phyloP scores from a whole-genome alignment of 345 rosid genomes.

The Melastoma malabathricum region DNA sequence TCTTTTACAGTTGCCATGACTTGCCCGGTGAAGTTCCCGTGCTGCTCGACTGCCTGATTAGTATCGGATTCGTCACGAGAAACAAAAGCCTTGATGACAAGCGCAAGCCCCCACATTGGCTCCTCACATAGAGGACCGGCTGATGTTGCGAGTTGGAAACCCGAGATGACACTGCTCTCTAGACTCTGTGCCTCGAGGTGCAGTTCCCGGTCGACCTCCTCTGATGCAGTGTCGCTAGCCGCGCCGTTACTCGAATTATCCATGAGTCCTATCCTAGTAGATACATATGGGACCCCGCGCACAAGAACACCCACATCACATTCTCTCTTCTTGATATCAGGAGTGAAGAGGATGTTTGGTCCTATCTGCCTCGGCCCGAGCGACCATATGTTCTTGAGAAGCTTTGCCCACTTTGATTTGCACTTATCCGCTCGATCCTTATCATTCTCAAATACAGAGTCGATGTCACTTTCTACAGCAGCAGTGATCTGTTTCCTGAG shows the following conservation, averaged over 20 bases:
- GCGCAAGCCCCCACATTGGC: constrained; percentile 86
- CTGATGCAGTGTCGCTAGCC: constrained; percentile 10
- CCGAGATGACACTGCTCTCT: constrained; percentile 63
- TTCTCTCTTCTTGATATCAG: constrained; percentile 28
- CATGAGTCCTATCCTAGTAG: constrained; percentile 55
- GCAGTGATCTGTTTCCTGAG: constrained; percentile 38
- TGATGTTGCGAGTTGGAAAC: constrained; percentile 77
- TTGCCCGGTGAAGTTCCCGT: constrained; percentile 64
- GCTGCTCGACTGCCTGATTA: constrained; percentile 45
- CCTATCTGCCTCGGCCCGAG: constrained; percentile 90
- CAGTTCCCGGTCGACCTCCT: constrained; percentile 19
- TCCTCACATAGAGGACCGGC: constrained; percentile 88
- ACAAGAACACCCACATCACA: constrained; percentile 36
- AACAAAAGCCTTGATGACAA: constrained; percentile 46
- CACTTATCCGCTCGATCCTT: constrained; percentile 48
- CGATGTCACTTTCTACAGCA: constrained; percentile 42
- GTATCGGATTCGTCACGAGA: constrained; percentile 29
- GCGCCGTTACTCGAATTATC: constrained; percentile 13
- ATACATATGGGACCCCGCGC: constrained; percentile 54
- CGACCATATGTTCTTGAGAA: constrained; percentile 75
- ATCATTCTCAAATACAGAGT: constrained; percentile 31
- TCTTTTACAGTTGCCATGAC: constrained; percentile 83
- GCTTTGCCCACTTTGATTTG: constrained; percentile 50
- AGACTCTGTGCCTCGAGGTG: constrained; percentile 43
- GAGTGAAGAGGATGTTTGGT: constrained; percentile 77